Evolutionary conservation across 2,329 filamentous ascomycete species (phyloP), one percentile per base, ranked within the genome.

Genomic region (Colletotrichum australisinense): DNA sequence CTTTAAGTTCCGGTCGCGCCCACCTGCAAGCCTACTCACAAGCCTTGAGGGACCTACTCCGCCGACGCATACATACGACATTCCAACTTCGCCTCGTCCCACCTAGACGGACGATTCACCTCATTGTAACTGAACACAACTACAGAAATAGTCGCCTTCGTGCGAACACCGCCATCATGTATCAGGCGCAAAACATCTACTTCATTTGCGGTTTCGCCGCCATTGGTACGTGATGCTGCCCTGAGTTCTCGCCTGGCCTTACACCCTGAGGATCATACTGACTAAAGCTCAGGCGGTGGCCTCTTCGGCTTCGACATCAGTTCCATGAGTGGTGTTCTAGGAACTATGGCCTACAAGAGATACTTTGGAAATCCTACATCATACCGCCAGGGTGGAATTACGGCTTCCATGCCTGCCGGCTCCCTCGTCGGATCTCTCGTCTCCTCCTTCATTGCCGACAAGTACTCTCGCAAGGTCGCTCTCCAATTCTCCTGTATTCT

Each of bases 271-370:
- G 22, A 19, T 38, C 19, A 12, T 55, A 3, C 38, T 32, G n/a
- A 46, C 53, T 8, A 68, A 70, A n/a, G 72, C 32, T 53, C 87
- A 84, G 92, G 92, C 76, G 93, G 93, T 80, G 90, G 89, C 28
- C 85, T 95, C 30, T 95, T 95, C 78, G 94, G 93, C 77, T 95
- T 95, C 80, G 93, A 95, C 83, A 94, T 95, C 78, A 90, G 89
- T 69, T 93, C 91, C 56, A 94, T 95, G 92, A 91, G 89, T 49
- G 90, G 89, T 58, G 89, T 91, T 28, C 85, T 95, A 49, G 91
- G 90, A 35, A 93, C 91, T 0, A 82, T 90, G 69, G 88, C 91
- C 59, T 95, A 95, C 81, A 91, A 90, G 77, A 90, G 89, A 77
- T 95, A 93, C 81, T 95, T 95, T 83, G 85, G 90, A 77, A 88